Evolutionary conservation across 345 rosid species (phyloP), one percentile per base, ranked within the genome.

Genomic region (Garcia nutans): DNA sequence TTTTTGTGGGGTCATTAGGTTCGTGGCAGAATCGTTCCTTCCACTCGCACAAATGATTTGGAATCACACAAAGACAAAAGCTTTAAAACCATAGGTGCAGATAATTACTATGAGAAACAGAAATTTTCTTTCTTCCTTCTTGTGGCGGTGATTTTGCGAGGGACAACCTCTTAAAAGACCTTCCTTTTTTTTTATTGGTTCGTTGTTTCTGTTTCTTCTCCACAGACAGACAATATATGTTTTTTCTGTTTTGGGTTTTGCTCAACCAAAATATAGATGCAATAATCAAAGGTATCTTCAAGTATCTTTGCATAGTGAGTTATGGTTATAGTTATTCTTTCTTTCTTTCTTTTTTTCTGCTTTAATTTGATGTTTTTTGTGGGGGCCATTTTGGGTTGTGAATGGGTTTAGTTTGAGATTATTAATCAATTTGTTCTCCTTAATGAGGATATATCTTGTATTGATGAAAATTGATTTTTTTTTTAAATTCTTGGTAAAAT

Each of bases 221-320:
- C 47, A 41, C 65, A 26, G 58, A 67, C 67, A 72, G 54, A 33
- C 19, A 33, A 12, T 33, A 55, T 37, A 13, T 68, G 15, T 68
- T 24, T 10, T n/a, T 23, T 47, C 7, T 6, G 15, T 23, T 22
- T 68, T 22, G 16, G 24, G 72, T 4, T 24, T 49, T 3, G 17
- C 37, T 22, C 10, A 13, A 47, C 56, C 23, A 6, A 71, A 55
- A 56, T 10, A 17, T 8, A 19, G 17, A 42, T 23, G 49, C 47
- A 65, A 8, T 20, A 0, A 41, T 31, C 49, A 56, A 74, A 13
- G 68, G 70, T 74, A 58, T 68, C 47, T 57, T 66, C 58, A 75
- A 44, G 78, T 45, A 67, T 58, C 78, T 67, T 68, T 52, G 50
- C 52, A 10, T 11, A 54, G 65, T 42, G 54, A 75, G 64, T 45